Evolutionary conservation across 202 grass and related monocot species (phyloP).

Genomic region (Saccharum hybrid): DNA sequence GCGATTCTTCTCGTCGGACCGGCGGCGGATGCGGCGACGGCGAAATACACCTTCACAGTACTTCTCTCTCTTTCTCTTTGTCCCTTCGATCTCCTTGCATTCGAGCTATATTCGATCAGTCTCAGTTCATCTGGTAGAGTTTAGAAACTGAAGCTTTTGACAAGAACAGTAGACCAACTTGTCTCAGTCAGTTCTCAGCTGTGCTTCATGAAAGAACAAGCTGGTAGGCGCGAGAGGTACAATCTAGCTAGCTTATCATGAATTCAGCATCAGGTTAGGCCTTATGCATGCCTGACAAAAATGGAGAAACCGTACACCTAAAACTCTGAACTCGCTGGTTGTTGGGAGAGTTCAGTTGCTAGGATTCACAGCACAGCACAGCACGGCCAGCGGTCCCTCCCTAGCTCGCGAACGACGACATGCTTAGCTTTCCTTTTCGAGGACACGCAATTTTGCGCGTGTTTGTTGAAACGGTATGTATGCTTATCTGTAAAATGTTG

Average conservation of each 20-base stretch:
- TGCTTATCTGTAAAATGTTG: slow-evolving; percentile 31
- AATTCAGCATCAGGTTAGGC: slow-evolving; percentile 18
- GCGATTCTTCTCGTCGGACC: slow-evolving; percentile 47
- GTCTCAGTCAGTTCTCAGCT: background rate
- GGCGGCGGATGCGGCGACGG: slow-evolving; percentile 52
- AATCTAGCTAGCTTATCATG: background rate
- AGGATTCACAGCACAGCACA: background rate
- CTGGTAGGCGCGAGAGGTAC: background rate
- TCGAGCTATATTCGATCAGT: background rate
- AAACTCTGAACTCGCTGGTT: background rate
- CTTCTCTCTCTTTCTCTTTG: background rate
- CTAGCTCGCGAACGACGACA: slow-evolving; percentile 16
- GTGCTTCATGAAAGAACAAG: background rate
- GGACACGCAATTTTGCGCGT: background rate
- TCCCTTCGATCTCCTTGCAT: slow-evolving; percentile 3
- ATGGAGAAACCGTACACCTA: background rate
- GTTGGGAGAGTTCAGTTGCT: slow-evolving; percentile 1
- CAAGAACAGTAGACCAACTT: background rate
- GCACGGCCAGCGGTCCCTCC: background rate
- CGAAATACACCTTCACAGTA: slow-evolving; percentile 74
- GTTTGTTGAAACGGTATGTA: background rate
- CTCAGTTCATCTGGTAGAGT: slow-evolving; percentile 13
- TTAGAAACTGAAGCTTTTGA: slow-evolving; percentile 21
- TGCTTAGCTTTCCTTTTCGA: slow-evolving; percentile 10
- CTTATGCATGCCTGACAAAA: background rate